These are phyloP conservation scores for Rubia balearica DNA, from an alignment of 305 asterid genomes.

Conservation along the genomic window DNA sequence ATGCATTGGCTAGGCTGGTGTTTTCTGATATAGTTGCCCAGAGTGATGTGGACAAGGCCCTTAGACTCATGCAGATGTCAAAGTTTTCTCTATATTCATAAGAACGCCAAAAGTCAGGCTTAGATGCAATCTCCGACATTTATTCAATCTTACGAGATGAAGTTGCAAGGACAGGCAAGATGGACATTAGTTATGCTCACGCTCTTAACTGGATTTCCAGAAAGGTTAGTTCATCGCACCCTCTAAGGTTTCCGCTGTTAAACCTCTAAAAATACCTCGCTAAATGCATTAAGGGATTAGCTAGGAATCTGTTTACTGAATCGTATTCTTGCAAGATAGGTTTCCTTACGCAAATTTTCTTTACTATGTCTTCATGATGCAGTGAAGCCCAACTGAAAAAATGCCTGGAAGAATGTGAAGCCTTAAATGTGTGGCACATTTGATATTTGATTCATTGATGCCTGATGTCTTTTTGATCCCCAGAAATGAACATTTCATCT, in stretches of 20 bases:
- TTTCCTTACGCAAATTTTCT: not conserved
- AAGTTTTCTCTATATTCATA: conserved; percentile 94
- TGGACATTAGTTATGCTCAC: conserved; percentile 84
- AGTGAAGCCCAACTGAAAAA: conserved; percentile 92
- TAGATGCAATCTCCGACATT: conserved; percentile 93
- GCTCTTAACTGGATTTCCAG: conserved; percentile 98
- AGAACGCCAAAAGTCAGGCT: conserved; percentile 78
- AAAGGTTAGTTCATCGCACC: conserved; percentile 53
- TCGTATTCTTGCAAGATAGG: not conserved
- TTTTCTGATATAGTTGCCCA: conserved; percentile 63
- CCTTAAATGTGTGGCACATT: conserved; percentile 95
- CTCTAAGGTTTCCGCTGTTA: not conserved
- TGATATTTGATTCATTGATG: conserved; percentile 88
- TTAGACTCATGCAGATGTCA: conserved; percentile 95
- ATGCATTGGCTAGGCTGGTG: conserved; percentile 95
- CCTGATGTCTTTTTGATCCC: conserved; percentile 25
- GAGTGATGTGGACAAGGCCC: conserved; percentile 98
- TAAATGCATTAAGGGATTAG: not conserved
- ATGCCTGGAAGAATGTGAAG: conserved; percentile 93
- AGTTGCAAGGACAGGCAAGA: conserved; percentile 73
- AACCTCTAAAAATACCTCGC: no score
- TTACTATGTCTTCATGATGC: conserved; percentile 50
- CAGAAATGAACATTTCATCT: not conserved
- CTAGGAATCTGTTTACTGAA: not conserved
- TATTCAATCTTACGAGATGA: conserved; percentile 90